A percentile compares a stretch with the other conserved stretches of the same genome.
phyloP scores from a whole-genome alignment of 805 yeast genomes.

The Maudiozyma serrabonitensis region DNA sequence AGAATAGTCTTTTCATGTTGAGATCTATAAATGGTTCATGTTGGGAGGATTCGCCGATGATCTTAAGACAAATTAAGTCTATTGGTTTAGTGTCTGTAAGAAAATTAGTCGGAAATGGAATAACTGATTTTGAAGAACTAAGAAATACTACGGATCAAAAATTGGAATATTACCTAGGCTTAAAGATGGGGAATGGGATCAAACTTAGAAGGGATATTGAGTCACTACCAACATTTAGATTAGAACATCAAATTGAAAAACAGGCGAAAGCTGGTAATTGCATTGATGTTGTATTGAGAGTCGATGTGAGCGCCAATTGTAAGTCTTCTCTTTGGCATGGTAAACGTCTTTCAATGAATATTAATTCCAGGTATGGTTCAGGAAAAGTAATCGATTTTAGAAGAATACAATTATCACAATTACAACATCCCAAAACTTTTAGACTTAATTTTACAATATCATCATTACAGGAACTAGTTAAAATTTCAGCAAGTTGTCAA shows the following conservation, averaged over 20 bases:
- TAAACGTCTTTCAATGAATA: conserved; percentile 24
- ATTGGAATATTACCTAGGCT: conserved; percentile 34
- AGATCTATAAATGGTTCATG: conserved; percentile 36
- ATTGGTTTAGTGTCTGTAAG: conserved; percentile 36
- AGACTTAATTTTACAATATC: conserved; percentile 17
- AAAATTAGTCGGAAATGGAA: conserved; percentile 30
- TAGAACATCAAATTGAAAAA: conserved; percentile 16
- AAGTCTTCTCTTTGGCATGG: conserved; percentile 28
- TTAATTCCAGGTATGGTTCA: conserved; percentile 22
- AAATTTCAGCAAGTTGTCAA: conserved; percentile 30
- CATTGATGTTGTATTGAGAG: conserved; percentile 12
- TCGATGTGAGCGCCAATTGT: conserved; percentile 16
- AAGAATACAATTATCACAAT: conserved; percentile 27
- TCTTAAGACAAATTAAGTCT: conserved; percentile 39
- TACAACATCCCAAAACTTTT: conserved; percentile 21
- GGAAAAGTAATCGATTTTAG: conserved; percentile 39
- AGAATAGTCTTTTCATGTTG: conserved; percentile 30
- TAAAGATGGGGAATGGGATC: conserved; percentile 34
- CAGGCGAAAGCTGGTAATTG: conserved; percentile 3
- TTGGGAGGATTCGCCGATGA: conserved; percentile 42
- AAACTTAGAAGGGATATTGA: conserved; percentile 30
- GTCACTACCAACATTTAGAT: conserved; percentile 30
- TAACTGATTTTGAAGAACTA: conserved; percentile 29
- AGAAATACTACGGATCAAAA: conserved; percentile 22
- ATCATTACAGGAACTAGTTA: conserved; percentile 17